Base-by-base conservation (phyloP, 2,329 filamentous ascomycete species). In the Trichoderma harzianum region DNA sequence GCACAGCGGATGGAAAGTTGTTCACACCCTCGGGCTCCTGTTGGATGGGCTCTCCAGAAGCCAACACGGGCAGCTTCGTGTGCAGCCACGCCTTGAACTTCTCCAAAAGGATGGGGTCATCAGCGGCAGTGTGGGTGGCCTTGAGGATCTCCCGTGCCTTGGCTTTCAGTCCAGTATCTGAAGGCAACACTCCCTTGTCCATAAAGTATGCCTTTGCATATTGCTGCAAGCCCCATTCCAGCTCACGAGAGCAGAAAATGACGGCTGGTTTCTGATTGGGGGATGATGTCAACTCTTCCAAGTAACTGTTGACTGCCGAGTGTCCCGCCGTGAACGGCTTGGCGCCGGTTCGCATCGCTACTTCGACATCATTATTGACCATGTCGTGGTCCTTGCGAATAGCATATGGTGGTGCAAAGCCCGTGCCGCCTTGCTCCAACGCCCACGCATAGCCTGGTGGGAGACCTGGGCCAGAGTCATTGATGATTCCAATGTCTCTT, bases 161-260 rank as follows among this genome's bases (percentile, higher is more conserved):
- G 14, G 80, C 79, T 34, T 83, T 80, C 5, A 91, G 77, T 28
- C 80, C 80, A 3, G 82, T 82, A 75, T 90, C 87, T 2, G 76
- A 77, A 0, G 88, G 88, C 72, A 88, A 82, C 6, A 74, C 76
- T 3, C 82, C 83, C 1, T 77, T 80, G 5, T 77, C 78, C 7
- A 78, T 74, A 7, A 86, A 75, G 72, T 84, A 79, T 2, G 78
- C 76, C 34, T 82, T 79, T 7, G 88, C 86, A 74, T 85, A 88
- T 21, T 83, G 82, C 12, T 82, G 77, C 16, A 91, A 80, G 2
- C 85, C 87, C n/a, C 78, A 80, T 77, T 90, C 89, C 26, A 91
- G 82, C 75, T 90, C 87, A 7, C 86, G 82, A 21, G 86, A 88
- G 78, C 87, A 89, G 77, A 91, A 90, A 0, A 90, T 82, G 10